A percentile compares a stretch with the other conserved stretches of the same genome.
These are phyloP conservation scores for Penicillium sp. DNA, from an alignment of 2,329 filamentous ascomycete species.

Conservation along the genomic window DNA sequence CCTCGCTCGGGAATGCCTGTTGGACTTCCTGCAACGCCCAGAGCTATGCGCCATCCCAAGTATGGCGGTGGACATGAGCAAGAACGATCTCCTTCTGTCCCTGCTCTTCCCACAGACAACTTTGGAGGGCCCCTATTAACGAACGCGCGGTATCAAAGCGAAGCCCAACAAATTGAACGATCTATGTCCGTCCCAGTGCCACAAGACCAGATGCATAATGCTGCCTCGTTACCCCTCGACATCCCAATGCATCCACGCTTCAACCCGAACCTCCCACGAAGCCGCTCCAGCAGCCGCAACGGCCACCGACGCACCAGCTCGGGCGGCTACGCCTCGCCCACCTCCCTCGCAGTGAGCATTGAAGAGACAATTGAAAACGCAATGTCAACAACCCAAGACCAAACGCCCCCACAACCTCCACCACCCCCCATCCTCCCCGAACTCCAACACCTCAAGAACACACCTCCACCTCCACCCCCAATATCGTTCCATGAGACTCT, in stretches of 20 bases:
- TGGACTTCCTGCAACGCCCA: slow-evolving; percentile 83
- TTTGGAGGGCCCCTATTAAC: slow-evolving; percentile 29
- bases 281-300: slow-evolving; percentile 39
- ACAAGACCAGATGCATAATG: slow-evolving; percentile 20
- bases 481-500: slow-evolving; percentile 30
- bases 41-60: slow-evolving; percentile 78
- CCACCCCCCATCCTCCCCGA: slow-evolving; percentile 54
- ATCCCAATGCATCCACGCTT: slow-evolving; percentile 40
- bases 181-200: slow-evolving; percentile 39
- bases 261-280: slow-evolving; percentile 37
- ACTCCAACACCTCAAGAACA: slow-evolving; percentile 53
- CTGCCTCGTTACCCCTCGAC: slow-evolving; percentile 24
- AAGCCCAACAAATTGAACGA: slow-evolving; percentile 33
- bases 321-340: slow-evolving; percentile 25
- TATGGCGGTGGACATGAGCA: slow-evolving; percentile 48
- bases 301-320: slow-evolving; percentile 29
- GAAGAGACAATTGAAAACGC: slow-evolving; percentile 49
- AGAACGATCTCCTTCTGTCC: slow-evolving; percentile 50
- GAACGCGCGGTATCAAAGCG: slow-evolving; percentile 36
- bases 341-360: slow-evolving; percentile 48
- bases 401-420: slow-evolving; percentile 19
- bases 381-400: slow-evolving; percentile 18
- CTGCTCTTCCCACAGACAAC: slow-evolving; percentile 51
- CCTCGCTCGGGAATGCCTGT: slow-evolving; percentile 51
- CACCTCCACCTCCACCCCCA: slow-evolving; percentile 50